Conservation (phyloP, 2,329 filamentous ascomycete species). For the Fusarium cicatricum region DNA sequence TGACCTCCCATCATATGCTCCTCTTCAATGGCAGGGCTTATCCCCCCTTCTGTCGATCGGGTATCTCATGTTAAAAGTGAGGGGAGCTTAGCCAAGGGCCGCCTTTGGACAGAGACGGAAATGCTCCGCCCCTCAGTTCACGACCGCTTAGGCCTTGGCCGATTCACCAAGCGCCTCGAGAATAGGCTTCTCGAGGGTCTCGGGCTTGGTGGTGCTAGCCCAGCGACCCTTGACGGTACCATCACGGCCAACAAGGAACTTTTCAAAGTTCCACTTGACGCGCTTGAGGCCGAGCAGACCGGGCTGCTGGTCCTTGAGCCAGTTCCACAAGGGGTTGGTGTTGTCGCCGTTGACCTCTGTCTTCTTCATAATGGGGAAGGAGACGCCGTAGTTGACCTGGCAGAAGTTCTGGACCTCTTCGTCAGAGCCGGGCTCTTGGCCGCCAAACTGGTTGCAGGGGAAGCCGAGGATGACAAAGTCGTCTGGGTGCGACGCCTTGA, state of each 20-base stretch:
- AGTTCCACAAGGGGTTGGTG: constrained; percentile 82
- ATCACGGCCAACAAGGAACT: constrained; percentile 89
- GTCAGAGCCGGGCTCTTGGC: constrained; percentile 85
- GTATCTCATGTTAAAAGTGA: constrained; percentile 33
- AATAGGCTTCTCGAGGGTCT: constrained; percentile 78
- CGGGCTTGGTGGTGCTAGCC: constrained; percentile 89
- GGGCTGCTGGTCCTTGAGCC: constrained; percentile 75
- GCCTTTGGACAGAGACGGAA: not conserved
- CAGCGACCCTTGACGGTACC: constrained; percentile 86
- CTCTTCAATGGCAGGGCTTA: not conserved
- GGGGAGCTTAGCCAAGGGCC: not conserved
- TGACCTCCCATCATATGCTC: constrained; percentile 12
- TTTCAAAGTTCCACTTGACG: constrained; percentile 99
- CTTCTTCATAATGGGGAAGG: constrained; percentile 91
- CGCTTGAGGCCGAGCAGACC: constrained; percentile 88
- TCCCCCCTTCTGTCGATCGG: constrained; percentile 13
- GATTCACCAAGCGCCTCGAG: constrained; percentile 69
- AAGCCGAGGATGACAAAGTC: constrained; percentile 92
- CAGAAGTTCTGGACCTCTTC: constrained; percentile 87
- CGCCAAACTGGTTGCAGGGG: constrained; percentile 97
- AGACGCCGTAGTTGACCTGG: constrained; percentile 90
- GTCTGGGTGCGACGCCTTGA: constrained; percentile 74
- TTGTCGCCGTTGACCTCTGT: constrained; percentile 90
- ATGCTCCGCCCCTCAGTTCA: not conserved
- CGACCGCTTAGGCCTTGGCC: constrained; percentile 13